Evolutionary conservation across 1,139 yeast genomes (phyloP), one percentile per base, ranked within the genome.

Genomic region (Blastobotrys apis): DNA sequence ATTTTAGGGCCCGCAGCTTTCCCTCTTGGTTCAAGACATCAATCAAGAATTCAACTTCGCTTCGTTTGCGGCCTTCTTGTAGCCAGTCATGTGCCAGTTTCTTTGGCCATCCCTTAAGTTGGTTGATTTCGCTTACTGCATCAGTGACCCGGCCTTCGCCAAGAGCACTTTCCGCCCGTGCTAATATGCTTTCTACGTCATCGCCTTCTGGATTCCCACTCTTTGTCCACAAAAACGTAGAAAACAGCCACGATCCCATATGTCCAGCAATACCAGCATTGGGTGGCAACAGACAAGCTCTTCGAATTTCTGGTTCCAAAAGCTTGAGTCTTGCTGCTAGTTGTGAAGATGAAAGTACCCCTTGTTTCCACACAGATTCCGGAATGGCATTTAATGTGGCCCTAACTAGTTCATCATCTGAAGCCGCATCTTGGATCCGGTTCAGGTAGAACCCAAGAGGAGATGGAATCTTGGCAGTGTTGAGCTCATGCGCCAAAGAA

Each of bases 231-330:
- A 92, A 73, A 48, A 90, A 75, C 58, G 78, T 78, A 39, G 95
- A 84, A 61, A 90, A 85, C 8, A 87, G 47, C 52, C 75, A 69
- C 12, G 97, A 90, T 8, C 94, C 76, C 43, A 88, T 65, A 66
- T 92, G 97, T 35, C 97, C 97, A 57, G 92, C 77, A 48, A 92
- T 77, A 58, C 98, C 98, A 26, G 98, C 95, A 63, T 90, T 85
- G 56, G 94, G 95, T 42, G 97, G 97, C 52, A 86, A 75, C 56
- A 88, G 69, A 10, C 96, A 81, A 8, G 95, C 92, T 23, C 88
- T 80, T 65, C 95, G 81, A 60, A 92, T 78, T 66, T 90, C 95
- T 16, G 95, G 95, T 17, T 78, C 81, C 50, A 92, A 73, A 48
- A 81, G 71, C 54, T 80, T 79, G 56, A 88, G 74, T 59, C 92